Conservation (phyloP, 2,329 filamentous ascomycete species). For the Paramyrothecium sp. region DNA sequence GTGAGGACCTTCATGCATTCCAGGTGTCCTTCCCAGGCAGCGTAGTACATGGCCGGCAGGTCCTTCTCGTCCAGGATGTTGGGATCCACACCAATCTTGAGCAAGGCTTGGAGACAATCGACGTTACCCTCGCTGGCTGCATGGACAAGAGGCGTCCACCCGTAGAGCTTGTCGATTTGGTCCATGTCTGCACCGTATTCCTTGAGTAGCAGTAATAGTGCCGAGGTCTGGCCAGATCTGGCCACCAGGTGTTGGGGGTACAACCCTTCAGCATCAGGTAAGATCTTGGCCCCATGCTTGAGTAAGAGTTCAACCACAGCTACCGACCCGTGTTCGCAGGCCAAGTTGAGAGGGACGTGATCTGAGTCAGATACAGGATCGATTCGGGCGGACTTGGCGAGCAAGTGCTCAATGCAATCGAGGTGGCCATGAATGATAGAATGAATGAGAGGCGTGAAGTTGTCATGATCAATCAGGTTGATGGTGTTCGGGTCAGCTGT, state of each 20-base stretch:
- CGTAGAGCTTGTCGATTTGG: slow-evolving; percentile 92
- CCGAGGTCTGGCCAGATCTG: slow-evolving; percentile 77
- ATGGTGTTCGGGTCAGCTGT: slow-evolving; percentile 72
- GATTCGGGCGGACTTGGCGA: slow-evolving; percentile 77
- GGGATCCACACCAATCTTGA: slow-evolving; percentile 76
- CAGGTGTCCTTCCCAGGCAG: slow-evolving; percentile 94
- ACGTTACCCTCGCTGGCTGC: slow-evolving; percentile 96
- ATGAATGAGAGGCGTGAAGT: slow-evolving; percentile 94
- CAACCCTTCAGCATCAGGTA: slow-evolving; percentile 94
- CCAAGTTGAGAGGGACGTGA: slow-evolving; percentile 90
- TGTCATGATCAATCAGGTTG: slow-evolving; percentile 89
- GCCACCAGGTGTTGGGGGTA: slow-evolving; percentile 98
- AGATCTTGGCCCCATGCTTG: slow-evolving; percentile 73
- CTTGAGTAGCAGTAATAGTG: slow-evolving; percentile 77
- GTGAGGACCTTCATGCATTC: slow-evolving; percentile 90
- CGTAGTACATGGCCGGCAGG: slow-evolving; percentile 95
- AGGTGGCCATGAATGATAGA: slow-evolving; percentile 87
- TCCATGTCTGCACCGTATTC: slow-evolving; percentile 86
- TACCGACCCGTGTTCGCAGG: slow-evolving; percentile 88
- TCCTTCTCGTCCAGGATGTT: slow-evolving; percentile 88
- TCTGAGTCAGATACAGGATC: slow-evolving; percentile 84
- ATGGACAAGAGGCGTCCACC: slow-evolving; percentile 96
- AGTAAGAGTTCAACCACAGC: slow-evolving; percentile 83
- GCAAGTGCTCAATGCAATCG: slow-evolving; percentile 74
- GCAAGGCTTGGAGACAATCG: slow-evolving; percentile 76